Conservation (phyloP, 495 filamentous ascomycete genomes). For the Pyrenopolyporus hunteri region DNA sequence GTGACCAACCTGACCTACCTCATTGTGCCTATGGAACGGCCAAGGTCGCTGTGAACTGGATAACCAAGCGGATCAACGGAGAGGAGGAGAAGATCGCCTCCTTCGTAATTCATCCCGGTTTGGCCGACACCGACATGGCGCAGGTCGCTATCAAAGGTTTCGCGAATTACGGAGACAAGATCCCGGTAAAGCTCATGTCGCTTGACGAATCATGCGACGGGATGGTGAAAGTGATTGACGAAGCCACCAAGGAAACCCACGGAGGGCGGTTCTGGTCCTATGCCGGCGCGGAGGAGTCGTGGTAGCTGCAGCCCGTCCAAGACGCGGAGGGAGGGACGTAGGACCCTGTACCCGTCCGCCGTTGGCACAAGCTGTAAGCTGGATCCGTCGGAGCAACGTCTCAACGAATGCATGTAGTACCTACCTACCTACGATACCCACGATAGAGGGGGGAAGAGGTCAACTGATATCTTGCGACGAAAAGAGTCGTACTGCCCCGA, state of each 20-base stretch:
- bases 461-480: no score
- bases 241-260: constrained; percentile 39
- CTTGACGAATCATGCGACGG: constrained; percentile 41
- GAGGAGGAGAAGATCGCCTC: constrained; percentile 49
- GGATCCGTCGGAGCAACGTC: no score
- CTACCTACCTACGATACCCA: no score
- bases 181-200: constrained; percentile 11
- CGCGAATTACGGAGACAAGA: not conserved
- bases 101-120: constrained; percentile 44
- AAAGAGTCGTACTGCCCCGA: no score
- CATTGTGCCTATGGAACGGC: constrained; percentile 48
- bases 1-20: constrained; percentile 35
- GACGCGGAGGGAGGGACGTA: no score
- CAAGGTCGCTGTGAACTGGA: constrained; percentile 51
- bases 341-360: no score
- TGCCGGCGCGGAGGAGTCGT: constrained; percentile 26
- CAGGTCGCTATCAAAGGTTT: not conserved
- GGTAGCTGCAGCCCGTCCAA: no score
- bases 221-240: constrained; percentile 44
- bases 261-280: constrained; percentile 41
- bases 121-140: constrained; percentile 15
- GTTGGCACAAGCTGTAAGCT: no score
- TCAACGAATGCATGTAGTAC: no score
- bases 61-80: constrained; percentile 44
- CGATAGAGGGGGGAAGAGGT: no score